phyloP scores from a whole-genome alignment of 352 stramenopile species.

The Phytophthora fragariae region DNA sequence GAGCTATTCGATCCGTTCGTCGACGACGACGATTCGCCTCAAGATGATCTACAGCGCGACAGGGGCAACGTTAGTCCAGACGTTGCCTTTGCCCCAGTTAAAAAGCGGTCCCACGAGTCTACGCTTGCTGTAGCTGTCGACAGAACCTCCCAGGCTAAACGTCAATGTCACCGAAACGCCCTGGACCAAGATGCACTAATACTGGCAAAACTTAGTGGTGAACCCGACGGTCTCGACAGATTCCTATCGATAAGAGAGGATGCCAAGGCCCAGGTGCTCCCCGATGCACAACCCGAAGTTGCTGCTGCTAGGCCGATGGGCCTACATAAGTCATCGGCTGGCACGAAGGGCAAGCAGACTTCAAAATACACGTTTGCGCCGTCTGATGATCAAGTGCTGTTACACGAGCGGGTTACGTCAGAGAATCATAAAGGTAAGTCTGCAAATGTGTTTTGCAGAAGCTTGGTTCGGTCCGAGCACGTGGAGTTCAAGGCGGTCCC shows the following conservation, averaged over 20 bases:
- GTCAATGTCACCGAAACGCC: background rate
- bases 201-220: constrained; percentile 6
- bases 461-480: background rate
- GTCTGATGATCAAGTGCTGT: background rate
- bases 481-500: background rate
- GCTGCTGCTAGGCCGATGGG: too few species aligned
- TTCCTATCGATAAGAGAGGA: constrained; percentile 1
- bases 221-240: constrained; percentile 8
- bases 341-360: too few species aligned
- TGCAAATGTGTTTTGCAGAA: background rate
- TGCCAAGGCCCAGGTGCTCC: background rate
- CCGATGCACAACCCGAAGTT: too few species aligned
- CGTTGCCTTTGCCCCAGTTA: too few species aligned
- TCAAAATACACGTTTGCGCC: constrained; percentile 2
- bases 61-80: too few species aligned
- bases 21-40: constrained; percentile 4
- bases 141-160: background rate
- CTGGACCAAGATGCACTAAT: constrained; percentile 12
- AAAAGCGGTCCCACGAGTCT: too few species aligned
- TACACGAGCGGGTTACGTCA: background rate
- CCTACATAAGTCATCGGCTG: background rate
- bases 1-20: constrained; percentile 10
- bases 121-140: too few species aligned
- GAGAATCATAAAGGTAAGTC: constrained; percentile 1
- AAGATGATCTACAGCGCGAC: background rate